Evolutionary conservation across 352 stramenopile genomes (phyloP).

Genomic region (Globisporangium nagaii): DNA sequence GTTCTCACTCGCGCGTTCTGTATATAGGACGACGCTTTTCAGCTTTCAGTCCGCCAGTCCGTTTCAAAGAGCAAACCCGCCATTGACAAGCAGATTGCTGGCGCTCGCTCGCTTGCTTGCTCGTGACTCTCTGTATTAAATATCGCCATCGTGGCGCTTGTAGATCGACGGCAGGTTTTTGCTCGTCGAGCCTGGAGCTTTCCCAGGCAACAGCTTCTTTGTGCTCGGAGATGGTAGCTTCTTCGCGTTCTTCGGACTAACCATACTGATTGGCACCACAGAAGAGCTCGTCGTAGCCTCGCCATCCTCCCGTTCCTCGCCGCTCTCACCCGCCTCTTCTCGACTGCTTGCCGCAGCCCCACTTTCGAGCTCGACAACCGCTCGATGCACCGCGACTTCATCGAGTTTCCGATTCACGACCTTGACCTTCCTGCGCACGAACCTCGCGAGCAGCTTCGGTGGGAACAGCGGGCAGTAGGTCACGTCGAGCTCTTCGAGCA

Average conservation of each 20-base stretch:
- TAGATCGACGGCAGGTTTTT: constrained; percentile 18
- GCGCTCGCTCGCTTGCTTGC: not conserved
- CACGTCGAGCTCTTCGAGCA: constrained; percentile 73
- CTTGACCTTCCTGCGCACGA: constrained; percentile 49
- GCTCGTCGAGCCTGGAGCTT: not conserved
- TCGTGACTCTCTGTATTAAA: constrained; percentile 2
- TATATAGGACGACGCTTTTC: not conserved
- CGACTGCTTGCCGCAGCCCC: not conserved
- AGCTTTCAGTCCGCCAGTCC: too few relatives aligned
- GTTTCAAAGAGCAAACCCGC: not conserved
- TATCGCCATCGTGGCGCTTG: constrained; percentile 1
- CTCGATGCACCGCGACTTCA: constrained; percentile 17
- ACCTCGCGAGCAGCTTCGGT: constrained; percentile 38
- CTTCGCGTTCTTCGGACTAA: constrained; percentile 5
- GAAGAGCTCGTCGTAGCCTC: too few relatives aligned
- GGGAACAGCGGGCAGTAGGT: constrained; percentile 75
- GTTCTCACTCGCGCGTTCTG: not conserved
- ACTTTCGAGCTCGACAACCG: not conserved
- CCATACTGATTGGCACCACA: too few relatives aligned
- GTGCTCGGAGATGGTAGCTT: not conserved
- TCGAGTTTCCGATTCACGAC: constrained; percentile 44
- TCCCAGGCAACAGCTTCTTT: not conserved
- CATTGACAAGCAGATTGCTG: not conserved
- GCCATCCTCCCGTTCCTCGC: not conserved
- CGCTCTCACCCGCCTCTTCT: not conserved